Conservation (phyloP, 805 yeast genomes). For the Hanseniaspora hatyaiensis region DNA sequence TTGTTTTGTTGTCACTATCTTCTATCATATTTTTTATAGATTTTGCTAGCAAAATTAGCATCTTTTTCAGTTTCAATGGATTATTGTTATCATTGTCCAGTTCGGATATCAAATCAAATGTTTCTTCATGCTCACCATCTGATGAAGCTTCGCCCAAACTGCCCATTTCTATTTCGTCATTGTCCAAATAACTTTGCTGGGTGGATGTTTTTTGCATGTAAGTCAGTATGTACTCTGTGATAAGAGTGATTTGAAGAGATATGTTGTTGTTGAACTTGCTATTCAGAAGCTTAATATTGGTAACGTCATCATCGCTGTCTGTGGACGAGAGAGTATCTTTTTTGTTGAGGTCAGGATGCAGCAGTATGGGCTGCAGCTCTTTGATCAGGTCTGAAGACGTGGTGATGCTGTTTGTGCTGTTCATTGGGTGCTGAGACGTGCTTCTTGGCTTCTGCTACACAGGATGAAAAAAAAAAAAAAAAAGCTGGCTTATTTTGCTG, state of each 20-base stretch:
- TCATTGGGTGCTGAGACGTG: too few relatives aligned
- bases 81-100: not conserved
- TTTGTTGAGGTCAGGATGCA: not conserved
- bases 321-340: not conserved
- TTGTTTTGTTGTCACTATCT: not conserved
- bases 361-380: slow-evolving; percentile 8
- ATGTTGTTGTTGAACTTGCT: not conserved
- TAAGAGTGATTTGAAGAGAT: not conserved
- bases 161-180: not conserved
- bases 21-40: not conserved
- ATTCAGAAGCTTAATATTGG: slow-evolving; percentile 7
- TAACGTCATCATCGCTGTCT: slow-evolving; percentile 7
- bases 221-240: slow-evolving; percentile 8
- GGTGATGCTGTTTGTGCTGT: not conserved
- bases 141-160: not conserved
- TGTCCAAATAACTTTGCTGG: not conserved
- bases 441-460: too few relatives aligned
- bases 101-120: not conserved
- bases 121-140: not conserved
- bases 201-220: slow-evolving; percentile 9
- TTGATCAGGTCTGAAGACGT: slow-evolving; percentile 13
- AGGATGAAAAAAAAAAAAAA: too few relatives aligned
- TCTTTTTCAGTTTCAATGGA: not conserved
- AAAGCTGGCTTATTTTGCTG: too few relatives aligned
- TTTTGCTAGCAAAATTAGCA: slow-evolving; percentile 2